Evolutionary conservation across 2,329 filamentous ascomycete genomes (phyloP).

Genomic region (Colletotrichum simmondsii): DNA sequence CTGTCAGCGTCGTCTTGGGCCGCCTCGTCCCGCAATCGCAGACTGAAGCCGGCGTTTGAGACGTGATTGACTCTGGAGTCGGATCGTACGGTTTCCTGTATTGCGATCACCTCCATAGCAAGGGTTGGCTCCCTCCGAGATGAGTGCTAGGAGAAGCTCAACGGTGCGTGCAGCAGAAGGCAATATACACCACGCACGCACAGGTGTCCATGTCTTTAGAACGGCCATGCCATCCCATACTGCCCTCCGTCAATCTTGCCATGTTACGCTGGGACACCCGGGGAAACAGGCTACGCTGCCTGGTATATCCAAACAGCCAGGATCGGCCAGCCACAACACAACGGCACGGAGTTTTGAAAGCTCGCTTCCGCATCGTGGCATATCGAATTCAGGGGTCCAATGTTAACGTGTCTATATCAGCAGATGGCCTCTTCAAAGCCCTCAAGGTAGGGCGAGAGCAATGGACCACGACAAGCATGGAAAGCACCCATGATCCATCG

Average conservation of each 20-base stretch:
- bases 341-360: neutral
- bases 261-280: neutral
- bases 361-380: neutral
- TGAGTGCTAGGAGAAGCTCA: neutral
- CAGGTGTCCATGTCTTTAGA: neutral
- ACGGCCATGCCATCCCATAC: slow-evolving; percentile 11
- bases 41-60: slow-evolving; percentile 15
- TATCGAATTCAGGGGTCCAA: neutral
- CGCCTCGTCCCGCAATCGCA: neutral
- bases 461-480: neutral
- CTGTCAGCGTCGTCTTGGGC: neutral
- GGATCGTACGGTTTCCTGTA: slow-evolving; percentile 4
- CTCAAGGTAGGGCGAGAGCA: neutral
- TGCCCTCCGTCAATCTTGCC: neutral
- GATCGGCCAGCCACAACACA: neutral
- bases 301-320: neutral
- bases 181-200: neutral
- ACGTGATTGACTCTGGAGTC: slow-evolving; percentile 6
- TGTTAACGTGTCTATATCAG: neutral
- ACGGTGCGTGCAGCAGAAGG: neutral
- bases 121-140: neutral
- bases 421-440: no score
- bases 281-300: neutral
- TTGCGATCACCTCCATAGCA: neutral
- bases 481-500: neutral